Base-by-base conservation (phyloP, 2,329 filamentous ascomycete species). In the Aspergillus vadensis region DNA sequence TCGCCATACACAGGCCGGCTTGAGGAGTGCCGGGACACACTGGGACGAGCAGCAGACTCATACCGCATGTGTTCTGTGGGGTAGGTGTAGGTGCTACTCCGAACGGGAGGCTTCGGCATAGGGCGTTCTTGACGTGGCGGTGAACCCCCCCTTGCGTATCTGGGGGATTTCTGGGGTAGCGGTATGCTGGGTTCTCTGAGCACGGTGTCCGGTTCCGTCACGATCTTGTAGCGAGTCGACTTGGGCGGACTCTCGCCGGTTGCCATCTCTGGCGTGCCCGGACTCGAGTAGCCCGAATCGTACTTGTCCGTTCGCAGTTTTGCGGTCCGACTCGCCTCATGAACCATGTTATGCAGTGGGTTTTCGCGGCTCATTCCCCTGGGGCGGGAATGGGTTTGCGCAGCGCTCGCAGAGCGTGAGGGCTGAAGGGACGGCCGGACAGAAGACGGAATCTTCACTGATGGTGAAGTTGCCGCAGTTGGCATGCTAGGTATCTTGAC, bases 211-310 rank as follows among this genome's bases (percentile, higher is more conserved):
- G 66, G 61, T 17, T 74, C 69, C 14, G 65, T 62, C 19, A 69
- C 58, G 32, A 74, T 68, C 60, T 69, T 74, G 65, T 76, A 77
- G 50, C 72, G 75, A 47, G 69, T 69, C 7, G 71, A 58, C 63
- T 75, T 76, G n/a, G 75, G 69, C 2, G 74, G 74, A 58, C 69
- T 70, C 39, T 72, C 69, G 7, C 70, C 71, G 4, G 66, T 61
- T 19, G 68, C 65, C 65, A 77, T 74, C 41, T 80, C 78, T 2
- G 78, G 77, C 1, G 77, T 80, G 21, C 72, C 73, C 9, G 79
- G 77, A 64, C 77, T 81, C 5, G 77, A 80, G 59, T 81, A 80
- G 2, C 77, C 78, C 3, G 79, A 81, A 58, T 81, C 79, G 30
- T 76, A 71, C 44, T 71, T 71, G 32, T 79, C 73, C 30, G 69